phyloP scores from a whole-genome alignment of 2,329 filamentous ascomycete species.

The Massarina eburnea region DNA sequence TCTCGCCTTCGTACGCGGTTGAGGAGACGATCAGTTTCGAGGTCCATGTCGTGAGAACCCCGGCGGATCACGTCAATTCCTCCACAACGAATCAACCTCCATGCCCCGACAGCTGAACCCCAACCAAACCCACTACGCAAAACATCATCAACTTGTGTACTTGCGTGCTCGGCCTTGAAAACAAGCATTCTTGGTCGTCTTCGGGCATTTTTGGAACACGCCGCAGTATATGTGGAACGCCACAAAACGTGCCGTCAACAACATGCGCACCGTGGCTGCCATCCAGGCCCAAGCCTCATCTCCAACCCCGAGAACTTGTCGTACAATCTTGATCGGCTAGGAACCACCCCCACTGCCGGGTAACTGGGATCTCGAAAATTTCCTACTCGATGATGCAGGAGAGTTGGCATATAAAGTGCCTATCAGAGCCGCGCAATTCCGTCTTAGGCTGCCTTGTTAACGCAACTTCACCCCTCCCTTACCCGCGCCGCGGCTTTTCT shows the following conservation, averaged over 20 bases:
- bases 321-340: neutral
- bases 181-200: neutral
- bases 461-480: too few relatives aligned
- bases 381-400: neutral
- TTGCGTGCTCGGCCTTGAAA: conserved; percentile 27
- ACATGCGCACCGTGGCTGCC: conserved; percentile 1
- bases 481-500: neutral
- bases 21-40: conserved; percentile 10
- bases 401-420: neutral
- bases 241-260: neutral
- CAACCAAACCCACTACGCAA: neutral
- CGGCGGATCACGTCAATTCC: conserved; percentile 40
- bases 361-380: conserved; percentile 7
- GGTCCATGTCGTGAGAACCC: conserved; percentile 29
- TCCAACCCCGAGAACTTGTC: neutral
- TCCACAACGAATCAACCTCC: conserved; percentile 25
- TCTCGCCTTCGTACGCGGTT: conserved; percentile 9
- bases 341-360: conserved; percentile 7
- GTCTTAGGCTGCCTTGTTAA: too few relatives aligned
- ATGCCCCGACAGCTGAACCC: conserved; percentile 4
- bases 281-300: neutral
- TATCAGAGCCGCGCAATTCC: too few relatives aligned
- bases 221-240: neutral
- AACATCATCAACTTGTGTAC: conserved; percentile 7
- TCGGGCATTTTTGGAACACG: neutral